Percentiles rank a stretch among this genome's conserved stretches.
Evolutionary conservation across 2,329 filamentous ascomycete species (phyloP).

Genomic region (Neophaeococcomyces mojaviensis): DNA sequence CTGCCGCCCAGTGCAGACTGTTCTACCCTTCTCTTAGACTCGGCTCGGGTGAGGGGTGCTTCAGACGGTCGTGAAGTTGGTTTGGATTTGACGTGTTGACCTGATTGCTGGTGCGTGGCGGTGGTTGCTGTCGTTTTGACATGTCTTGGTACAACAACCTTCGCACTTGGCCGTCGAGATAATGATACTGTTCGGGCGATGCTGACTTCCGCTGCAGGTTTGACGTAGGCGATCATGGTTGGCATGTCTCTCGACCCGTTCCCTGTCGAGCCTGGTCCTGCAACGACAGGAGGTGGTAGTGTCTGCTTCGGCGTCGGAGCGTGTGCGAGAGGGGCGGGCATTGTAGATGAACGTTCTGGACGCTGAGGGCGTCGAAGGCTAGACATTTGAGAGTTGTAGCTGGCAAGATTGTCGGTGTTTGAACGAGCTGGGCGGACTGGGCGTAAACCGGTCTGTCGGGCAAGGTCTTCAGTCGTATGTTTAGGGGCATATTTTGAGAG

Average conservation of each 20-base stretch:
- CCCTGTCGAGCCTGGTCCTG: not conserved
- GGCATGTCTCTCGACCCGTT: not conserved
- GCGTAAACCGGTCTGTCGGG: conserved; percentile 1
- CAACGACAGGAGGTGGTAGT: not conserved
- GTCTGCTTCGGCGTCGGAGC: conserved; percentile 1
- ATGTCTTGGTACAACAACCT: conserved; percentile 14
- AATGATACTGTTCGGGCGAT: conserved; percentile 21
- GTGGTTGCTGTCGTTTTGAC: not conserved
- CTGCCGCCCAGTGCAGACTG: conserved; percentile 7
- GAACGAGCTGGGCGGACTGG: conserved; percentile 1
- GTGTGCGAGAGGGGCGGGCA: conserved; percentile 11
- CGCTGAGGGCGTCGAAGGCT: not conserved
- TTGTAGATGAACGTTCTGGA: conserved; percentile 9
- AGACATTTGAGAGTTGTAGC: not conserved
- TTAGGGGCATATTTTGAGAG: conserved; percentile 21
- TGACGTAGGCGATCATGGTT: conserved; percentile 6
- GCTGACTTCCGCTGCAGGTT: conserved; percentile 16
- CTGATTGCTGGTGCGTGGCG: not conserved
- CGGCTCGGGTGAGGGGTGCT: conserved; percentile 4
- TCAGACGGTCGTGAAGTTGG: not conserved
- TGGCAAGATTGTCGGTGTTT: conserved; percentile 2
- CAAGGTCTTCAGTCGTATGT: conserved; percentile 13
- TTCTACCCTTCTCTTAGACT: conserved; percentile 13
- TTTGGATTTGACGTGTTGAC: not conserved
- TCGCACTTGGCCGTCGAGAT: conserved; percentile 18